Evolutionary conservation across 768 basidiomycete species (phyloP).

Genomic region (Lentinula boryana): DNA sequence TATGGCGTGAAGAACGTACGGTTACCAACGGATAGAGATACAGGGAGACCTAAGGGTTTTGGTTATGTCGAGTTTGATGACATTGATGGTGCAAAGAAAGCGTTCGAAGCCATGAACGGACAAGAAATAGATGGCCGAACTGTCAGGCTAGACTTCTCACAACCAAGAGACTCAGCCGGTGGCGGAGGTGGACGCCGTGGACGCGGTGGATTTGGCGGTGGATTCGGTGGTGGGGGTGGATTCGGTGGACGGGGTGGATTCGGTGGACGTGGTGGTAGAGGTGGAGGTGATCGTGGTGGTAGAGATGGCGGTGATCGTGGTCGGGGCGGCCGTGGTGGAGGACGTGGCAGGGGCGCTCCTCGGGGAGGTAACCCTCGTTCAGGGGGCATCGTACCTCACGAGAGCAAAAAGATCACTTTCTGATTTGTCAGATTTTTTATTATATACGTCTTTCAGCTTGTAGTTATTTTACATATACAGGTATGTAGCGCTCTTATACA

Average conservation of each 20-base stretch:
- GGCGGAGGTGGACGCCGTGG: conserved; percentile 42
- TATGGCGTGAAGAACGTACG: conserved; percentile 85
- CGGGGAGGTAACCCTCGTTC: conserved; percentile 43
- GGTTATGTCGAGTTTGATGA: conserved; percentile 94
- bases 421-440: conserved; percentile 9
- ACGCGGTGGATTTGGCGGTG: conserved; percentile 23
- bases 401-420: conserved; percentile 60
- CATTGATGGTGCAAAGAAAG: conserved; percentile 73
- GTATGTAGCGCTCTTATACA: not conserved
- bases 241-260: conserved; percentile 31
- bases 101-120: conserved; percentile 63
- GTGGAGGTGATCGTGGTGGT: conserved; percentile 38
- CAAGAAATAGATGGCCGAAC: conserved; percentile 75
- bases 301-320: conserved; percentile 34
- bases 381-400: conserved; percentile 55
- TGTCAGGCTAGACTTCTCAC: conserved; percentile 82
- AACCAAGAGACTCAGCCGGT: conserved; percentile 64
- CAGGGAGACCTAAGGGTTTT: conserved; percentile 89
- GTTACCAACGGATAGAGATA: conserved; percentile 88
- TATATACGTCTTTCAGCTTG: not conserved
- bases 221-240: conserved; percentile 26
- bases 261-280: conserved; percentile 29
- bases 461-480: not conserved
- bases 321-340: conserved; percentile 34
- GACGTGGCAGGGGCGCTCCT: conserved; percentile 39